These are phyloP conservation scores for Xerocomus potaroensis DNA, from an alignment of 768 basidiomycete species.

Conservation along the genomic window DNA sequence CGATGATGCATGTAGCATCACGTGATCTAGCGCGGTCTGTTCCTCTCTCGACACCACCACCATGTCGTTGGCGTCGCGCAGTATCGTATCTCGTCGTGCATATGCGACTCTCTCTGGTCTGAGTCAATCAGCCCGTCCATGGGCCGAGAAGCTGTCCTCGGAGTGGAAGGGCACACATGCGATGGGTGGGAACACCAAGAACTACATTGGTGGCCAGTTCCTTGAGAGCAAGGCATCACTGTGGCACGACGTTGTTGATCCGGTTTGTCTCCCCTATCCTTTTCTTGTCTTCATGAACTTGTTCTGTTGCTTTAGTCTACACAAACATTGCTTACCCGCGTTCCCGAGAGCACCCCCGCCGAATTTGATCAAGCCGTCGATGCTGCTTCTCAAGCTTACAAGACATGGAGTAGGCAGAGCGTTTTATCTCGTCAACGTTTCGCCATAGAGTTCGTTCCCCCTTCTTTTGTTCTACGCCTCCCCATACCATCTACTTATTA, in stretches of 20 bases:
- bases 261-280: conserved; percentile 48
- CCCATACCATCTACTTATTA: conserved; percentile 29
- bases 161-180: conserved; percentile 87
- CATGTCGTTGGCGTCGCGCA: conserved; percentile 23
- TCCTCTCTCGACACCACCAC: background rate
- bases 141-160: conserved; percentile 65
- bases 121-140: conserved; percentile 49
- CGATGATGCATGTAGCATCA: background rate
- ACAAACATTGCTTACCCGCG: conserved; percentile 82
- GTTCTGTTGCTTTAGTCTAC: conserved; percentile 56
- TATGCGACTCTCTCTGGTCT: conserved; percentile 50
- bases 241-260: conserved; percentile 89
- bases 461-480: background rate
- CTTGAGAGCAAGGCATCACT: conserved; percentile 70
- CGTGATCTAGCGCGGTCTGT: too few relatives aligned
- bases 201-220: conserved; percentile 89
- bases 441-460: conserved; percentile 71
- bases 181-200: conserved; percentile 84
- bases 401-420: conserved; percentile 84
- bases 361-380: conserved; percentile 85
- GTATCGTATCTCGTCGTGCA: conserved; percentile 26
- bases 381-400: conserved; percentile 81
- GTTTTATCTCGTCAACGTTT: conserved; percentile 85
- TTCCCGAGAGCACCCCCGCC: conserved; percentile 78
- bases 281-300: background rate